Evolutionary conservation across 371 early-diverging fungal genomes (phyloP), one percentile per base, ranked within the genome.

Genomic region (Haplosporangium sp.): DNA sequence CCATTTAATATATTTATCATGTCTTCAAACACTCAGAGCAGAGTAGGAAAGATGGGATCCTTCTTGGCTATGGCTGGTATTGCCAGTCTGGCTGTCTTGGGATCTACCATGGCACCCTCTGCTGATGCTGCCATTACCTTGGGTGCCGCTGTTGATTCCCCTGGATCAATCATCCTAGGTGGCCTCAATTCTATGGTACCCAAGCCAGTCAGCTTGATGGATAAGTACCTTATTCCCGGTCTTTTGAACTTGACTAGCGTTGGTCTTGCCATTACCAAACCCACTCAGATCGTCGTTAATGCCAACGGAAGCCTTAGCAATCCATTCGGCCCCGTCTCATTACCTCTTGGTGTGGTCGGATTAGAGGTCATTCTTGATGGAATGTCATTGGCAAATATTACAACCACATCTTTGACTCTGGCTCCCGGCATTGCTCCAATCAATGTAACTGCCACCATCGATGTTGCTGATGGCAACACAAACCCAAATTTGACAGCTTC

Each of bases 211-310:
- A 78, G 79, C 52, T 35, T 73, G 48, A 2, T 78, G 15, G 79
- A 78, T 52, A 69, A 78, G 20, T 78, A 73, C 64, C 70, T 78
- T n/a, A 61, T 70, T 37, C 79, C 79, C 13, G 79, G 79, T 59
- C 70, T 78, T 50, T 37, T 73, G 53, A 78, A 78, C 71, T 48
- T 78, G 44, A 73, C 79, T 17, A 37, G 53, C n/a, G 48, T 63
- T 34, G 59, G 71, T n/a, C 10, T 78, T 3, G 57, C 57, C 6
- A 42, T 78, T 44, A 65, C 70, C 52, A 67, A 63, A n/a, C 63
- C 73, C 15, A 78, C 74, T 13, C 73, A 73, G 47, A 56, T 78
- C 19, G 63, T 66, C 11, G 47, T 78, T 13, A 52, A 45, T 6
- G 63, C 56, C 56, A 73, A 73, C 34, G 66, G 64, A 5, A 63